Evolutionary conservation across 768 basidiomycete species (phyloP).

Genomic region (Russula dissimulans): DNA sequence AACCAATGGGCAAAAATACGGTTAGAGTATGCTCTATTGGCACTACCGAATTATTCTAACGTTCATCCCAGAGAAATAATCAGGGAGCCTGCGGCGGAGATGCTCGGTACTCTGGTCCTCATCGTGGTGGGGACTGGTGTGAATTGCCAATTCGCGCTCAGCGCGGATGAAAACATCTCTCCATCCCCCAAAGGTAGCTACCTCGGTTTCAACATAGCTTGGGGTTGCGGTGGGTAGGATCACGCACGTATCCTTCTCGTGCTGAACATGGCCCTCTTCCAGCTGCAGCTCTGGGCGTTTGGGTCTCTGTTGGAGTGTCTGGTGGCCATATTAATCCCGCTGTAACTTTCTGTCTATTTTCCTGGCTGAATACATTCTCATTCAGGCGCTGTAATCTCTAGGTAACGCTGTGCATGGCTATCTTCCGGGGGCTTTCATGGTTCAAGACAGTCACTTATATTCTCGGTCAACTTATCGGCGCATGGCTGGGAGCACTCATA

Average conservation of each 20-base stretch:
- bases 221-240: conserved; percentile 19
- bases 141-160: conserved; percentile 23
- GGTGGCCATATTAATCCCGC: conserved; percentile 50
- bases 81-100: conserved; percentile 22
- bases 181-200: conserved; percentile 21
- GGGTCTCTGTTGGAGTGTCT: conserved; percentile 57
- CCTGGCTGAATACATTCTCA: neutral
- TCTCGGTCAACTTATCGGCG: conserved; percentile 54
- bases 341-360: conserved; percentile 2
- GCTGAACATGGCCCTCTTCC: neutral
- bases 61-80: neutral
- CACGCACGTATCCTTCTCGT: neutral
- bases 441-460: conserved; percentile 67
- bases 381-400: conserved; percentile 19
- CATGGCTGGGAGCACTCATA: conserved; percentile 45
- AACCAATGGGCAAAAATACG: conserved; percentile 19
- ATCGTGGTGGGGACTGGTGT: conserved; percentile 22
- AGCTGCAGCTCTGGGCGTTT: conserved; percentile 58
- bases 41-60: neutral
- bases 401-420: conserved; percentile 63
- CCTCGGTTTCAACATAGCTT: conserved; percentile 19
- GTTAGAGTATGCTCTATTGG: conserved; percentile 4
- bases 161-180: conserved; percentile 14
- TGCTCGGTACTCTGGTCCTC: conserved; percentile 24
- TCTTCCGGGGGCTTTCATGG: conserved; percentile 70